Base-by-base conservation (phyloP, 2,329 filamentous ascomycete genomes). In the Rutstroemia sp. region DNA sequence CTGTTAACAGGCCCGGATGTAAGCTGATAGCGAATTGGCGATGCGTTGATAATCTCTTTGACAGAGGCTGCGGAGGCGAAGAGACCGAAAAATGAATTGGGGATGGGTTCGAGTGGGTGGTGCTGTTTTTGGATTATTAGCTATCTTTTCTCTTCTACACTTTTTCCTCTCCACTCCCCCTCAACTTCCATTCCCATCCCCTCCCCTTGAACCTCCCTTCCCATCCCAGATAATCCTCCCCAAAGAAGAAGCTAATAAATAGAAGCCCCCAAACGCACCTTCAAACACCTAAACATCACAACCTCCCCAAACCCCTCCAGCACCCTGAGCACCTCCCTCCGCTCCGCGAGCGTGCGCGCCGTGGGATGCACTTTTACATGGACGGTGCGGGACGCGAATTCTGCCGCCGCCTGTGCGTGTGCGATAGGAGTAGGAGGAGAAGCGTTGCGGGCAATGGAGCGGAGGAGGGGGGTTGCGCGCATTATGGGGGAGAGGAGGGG, bases 251-350 rank as follows among this genome's bases (percentile, higher is more conserved):
- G n/a, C 8, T 5, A 17, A 12, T 4, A 42, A 14, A 5, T 19
- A 10, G 4, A 8, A 38, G 10, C 21, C 14, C 6, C 17, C 6
- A 42, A 21, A 60, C 46, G 25, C 61, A 69, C 68, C 58, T 69
- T 69, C 23, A 66, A 57, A 38, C 64, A 66, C 23, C 60, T 61
- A 55, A 70, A 70, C 60, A 69, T 63, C 16, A 51, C 60, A 4
- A 70, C 65, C 48, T 69, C 63, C 2, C 68, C 68, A 58, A 66
- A 68, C 38, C 64, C 60, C 51, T 69, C 64, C 19, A 70, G 56
- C 4, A 69, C 66, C 25, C 65, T 64, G 4, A 70, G 59, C 23
- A 70, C 67, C 56, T 69, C 67, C 23, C 66, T 63, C n/a, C 66
- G 63, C 53, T 70, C 67, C 5, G 65, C 49, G 48, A 70, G 68